Conservation (phyloP, 2,329 filamentous ascomycete species). For the Trichophyton simii region DNA sequence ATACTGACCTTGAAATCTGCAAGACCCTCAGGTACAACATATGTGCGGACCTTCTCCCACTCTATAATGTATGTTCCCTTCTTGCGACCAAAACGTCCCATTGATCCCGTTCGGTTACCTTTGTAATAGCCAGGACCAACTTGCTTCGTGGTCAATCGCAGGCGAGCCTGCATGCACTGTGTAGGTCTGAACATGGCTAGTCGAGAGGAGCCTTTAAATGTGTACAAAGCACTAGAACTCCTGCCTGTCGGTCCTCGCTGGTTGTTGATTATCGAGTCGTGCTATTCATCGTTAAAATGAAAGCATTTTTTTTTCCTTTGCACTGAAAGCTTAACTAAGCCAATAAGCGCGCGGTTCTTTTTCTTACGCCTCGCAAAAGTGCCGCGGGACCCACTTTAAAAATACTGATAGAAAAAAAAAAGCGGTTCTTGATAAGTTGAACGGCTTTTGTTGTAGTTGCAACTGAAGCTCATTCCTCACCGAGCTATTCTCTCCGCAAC, state of each 20-base stretch:
- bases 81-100: slow-evolving; percentile 61
- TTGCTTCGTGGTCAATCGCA: slow-evolving; percentile 88
- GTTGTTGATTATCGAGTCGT: neutral
- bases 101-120: slow-evolving; percentile 76
- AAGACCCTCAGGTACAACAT: slow-evolving; percentile 61
- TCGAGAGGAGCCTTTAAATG: neutral
- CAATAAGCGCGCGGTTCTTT: neutral
- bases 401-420: slow-evolving; percentile 1
- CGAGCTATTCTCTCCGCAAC: slow-evolving; percentile 4
- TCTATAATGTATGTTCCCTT: slow-evolving; percentile 58
- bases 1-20: slow-evolving; percentile 55
- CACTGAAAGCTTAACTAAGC: neutral
- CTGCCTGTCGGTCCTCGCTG: neutral
- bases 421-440: neutral
- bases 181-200: slow-evolving; percentile 33
- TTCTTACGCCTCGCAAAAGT: neutral
- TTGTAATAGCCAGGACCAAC: slow-evolving; percentile 94
- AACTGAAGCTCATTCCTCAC: neutral
- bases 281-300: neutral
- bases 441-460: neutral
- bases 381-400: slow-evolving; percentile 1
- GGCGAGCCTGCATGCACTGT: slow-evolving; percentile 48
- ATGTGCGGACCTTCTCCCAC: slow-evolving; percentile 80
- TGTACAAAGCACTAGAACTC: neutral
- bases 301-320: slow-evolving; percentile 1